These are phyloP conservation scores for Pichia sp. DNA, from an alignment of 1,139 yeast genomes.

Conservation along the genomic window DNA sequence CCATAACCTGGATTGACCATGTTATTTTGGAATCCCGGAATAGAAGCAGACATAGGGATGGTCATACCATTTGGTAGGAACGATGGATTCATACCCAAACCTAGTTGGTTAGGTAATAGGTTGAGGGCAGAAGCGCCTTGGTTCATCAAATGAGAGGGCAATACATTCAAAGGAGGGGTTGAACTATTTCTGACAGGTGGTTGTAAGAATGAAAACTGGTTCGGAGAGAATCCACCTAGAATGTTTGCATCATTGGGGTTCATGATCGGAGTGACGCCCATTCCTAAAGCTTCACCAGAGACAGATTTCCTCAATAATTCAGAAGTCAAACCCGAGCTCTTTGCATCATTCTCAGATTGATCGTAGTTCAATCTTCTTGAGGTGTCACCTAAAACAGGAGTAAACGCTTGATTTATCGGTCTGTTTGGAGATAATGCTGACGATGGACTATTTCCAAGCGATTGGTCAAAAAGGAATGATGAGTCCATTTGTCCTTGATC, in stretches of 20 bases:
- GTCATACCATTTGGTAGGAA: neutral
- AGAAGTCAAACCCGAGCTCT: neutral
- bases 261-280: slow-evolving; percentile 17
- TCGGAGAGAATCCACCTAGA: slow-evolving; percentile 8
- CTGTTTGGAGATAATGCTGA: slow-evolving; percentile 13
- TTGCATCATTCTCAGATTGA: neutral
- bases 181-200: neutral
- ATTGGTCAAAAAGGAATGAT: slow-evolving; percentile 12
- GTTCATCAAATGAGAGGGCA: slow-evolving; percentile 1
- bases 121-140: slow-evolving; percentile 2
- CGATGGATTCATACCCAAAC: slow-evolving; percentile 5
- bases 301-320: slow-evolving; percentile 14
- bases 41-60: neutral
- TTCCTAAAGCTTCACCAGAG: slow-evolving; percentile 21
- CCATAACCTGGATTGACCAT: slow-evolving; percentile 3
- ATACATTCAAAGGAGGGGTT: slow-evolving; percentile 10
- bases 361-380: slow-evolving; percentile 21
- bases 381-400: slow-evolving; percentile 22
- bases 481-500: no score
- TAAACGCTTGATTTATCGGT: slow-evolving; percentile 13
- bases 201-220: slow-evolving; percentile 11
- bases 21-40: neutral
- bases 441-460: slow-evolving; percentile 9
- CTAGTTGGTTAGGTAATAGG: slow-evolving; percentile 7
- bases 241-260: slow-evolving; percentile 8